Percentiles rank a stretch among this genome's conserved stretches.
Conservation (phyloP, 2,329 filamentous ascomycete species). For the Westerdykella ornata region DNA sequence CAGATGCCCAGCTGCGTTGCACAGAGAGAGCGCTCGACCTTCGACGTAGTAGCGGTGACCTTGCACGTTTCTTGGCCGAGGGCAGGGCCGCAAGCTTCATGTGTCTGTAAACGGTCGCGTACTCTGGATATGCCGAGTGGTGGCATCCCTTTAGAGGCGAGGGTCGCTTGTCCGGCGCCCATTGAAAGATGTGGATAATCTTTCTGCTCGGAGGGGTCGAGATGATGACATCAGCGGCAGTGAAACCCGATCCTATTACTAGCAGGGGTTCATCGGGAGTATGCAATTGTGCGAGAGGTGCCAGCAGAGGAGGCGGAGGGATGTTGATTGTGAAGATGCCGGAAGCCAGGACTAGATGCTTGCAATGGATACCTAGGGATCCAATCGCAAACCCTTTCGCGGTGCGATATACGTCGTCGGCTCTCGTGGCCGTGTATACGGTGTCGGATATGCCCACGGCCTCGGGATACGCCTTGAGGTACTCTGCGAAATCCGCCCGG, state of each 20-base stretch:
- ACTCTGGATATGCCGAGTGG: constrained; percentile 56
- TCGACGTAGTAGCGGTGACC: constrained; percentile 21
- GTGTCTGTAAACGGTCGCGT: constrained; percentile 53
- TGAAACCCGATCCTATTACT: constrained; percentile 56
- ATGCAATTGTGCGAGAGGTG: constrained; percentile 38
- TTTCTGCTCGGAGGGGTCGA: constrained; percentile 46
- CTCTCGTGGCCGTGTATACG: constrained; percentile 40
- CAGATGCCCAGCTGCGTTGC: constrained; percentile 44
- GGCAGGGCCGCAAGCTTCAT: constrained; percentile 49
- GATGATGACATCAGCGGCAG: constrained; percentile 55
- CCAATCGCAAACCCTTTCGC: constrained; percentile 45
- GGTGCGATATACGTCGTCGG: constrained; percentile 42
- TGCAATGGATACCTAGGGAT: constrained; percentile 50
- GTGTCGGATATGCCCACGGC: constrained; percentile 47
- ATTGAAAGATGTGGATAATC: constrained; percentile 56
- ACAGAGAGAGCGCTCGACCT: constrained; percentile 44
- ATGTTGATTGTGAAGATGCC: constrained; percentile 53
- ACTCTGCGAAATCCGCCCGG: constrained; percentile 49
- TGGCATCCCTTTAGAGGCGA: constrained; percentile 55
- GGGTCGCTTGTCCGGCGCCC: constrained; percentile 50
- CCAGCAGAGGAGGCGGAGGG: constrained; percentile 45
- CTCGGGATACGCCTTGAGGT: constrained; percentile 49
- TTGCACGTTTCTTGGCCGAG: constrained; percentile 14
- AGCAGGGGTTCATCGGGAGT: constrained; percentile 40
- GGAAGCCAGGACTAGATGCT: constrained; percentile 52